phyloP scores from a whole-genome alignment of 495 filamentous ascomycete species.

The Coniosporium apollinis region DNA sequence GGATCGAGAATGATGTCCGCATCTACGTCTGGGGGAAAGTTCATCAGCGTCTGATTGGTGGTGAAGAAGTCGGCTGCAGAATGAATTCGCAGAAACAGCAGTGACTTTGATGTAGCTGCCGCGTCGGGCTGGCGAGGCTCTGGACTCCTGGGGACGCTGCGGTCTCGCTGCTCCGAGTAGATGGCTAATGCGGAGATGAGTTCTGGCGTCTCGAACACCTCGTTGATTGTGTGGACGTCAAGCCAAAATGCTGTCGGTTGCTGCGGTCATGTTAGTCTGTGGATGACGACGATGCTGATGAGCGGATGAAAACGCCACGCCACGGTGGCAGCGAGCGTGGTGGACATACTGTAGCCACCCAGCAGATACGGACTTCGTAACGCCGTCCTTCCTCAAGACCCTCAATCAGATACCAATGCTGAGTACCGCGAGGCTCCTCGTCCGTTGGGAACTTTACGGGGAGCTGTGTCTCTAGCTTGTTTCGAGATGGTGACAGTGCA shows the following conservation, averaged over 20 bases:
- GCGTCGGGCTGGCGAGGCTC: too few species aligned
- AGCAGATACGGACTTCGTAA: slow-evolving; percentile 89
- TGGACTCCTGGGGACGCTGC: slow-evolving; percentile 10
- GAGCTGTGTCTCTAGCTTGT: slow-evolving; percentile 41
- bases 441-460: slow-evolving; percentile 47
- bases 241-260: slow-evolving; percentile 78
- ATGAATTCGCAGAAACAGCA: slow-evolving; percentile 61
- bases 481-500: slow-evolving; percentile 38
- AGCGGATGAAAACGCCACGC: neutral
- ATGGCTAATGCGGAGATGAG: slow-evolving; percentile 46
- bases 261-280: slow-evolving; percentile 26
- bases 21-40: slow-evolving; percentile 49
- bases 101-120: slow-evolving; percentile 26
- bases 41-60: slow-evolving; percentile 56
- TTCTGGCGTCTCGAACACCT: slow-evolving; percentile 39
- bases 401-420: slow-evolving; percentile 75
- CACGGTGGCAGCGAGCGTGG: too few species aligned
- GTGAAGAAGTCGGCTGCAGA: slow-evolving; percentile 76
- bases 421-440: slow-evolving; percentile 35
- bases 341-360: slow-evolving; percentile 69
- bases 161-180: slow-evolving; percentile 38
- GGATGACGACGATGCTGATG: slow-evolving; percentile 1
- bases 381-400: slow-evolving; percentile 52
- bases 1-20: slow-evolving; percentile 88
- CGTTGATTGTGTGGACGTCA: slow-evolving; percentile 38